Evolutionary conservation across 495 filamentous ascomycete species (phyloP).

Genomic region (Cercophora sp.): DNA sequence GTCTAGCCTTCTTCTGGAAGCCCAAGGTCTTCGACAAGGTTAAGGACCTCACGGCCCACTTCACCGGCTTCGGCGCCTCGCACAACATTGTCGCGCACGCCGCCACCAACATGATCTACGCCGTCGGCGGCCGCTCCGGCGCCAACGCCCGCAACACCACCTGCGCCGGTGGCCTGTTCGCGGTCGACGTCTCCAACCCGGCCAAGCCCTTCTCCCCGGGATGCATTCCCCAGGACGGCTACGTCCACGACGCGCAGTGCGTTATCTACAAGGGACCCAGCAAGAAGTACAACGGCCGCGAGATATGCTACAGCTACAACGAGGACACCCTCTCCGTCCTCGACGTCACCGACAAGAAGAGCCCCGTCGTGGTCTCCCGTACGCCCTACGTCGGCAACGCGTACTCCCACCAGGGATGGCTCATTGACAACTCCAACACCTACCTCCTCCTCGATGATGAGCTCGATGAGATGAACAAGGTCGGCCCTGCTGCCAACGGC

Average conservation of each 20-base stretch:
- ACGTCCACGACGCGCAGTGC: conserved; percentile 61
- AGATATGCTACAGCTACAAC: conserved; percentile 62
- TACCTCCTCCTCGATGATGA: conserved; percentile 61
- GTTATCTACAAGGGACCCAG: conserved; percentile 56
- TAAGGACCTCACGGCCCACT: conserved; percentile 20
- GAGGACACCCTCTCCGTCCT: conserved; percentile 43
- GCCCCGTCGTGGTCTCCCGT: conserved; percentile 47
- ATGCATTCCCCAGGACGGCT: conserved; percentile 52
- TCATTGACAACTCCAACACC: conserved; percentile 47
- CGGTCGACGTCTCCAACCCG: conserved; percentile 50
- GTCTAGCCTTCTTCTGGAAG: conserved; percentile 3
- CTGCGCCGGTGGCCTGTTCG: conserved; percentile 51
- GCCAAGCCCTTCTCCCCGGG: conserved; percentile 48
- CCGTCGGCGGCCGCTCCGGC: conserved; percentile 44
- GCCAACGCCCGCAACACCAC: conserved; percentile 41
- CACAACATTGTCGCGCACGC: conserved; percentile 46
- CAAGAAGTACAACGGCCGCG: conserved; percentile 46
- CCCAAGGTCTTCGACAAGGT: conserved; percentile 21
- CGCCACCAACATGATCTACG: conserved; percentile 39
- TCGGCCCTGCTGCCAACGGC: conserved; percentile 41
- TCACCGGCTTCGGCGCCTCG: conserved; percentile 17
- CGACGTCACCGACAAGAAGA: conserved; percentile 54
- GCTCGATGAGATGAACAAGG: conserved; percentile 50
- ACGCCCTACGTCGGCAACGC: conserved; percentile 53
- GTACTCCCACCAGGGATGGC: conserved; percentile 62